Percentiles rank a stretch among this genome's conserved stretches.
Conservation (phyloP, 768 basidiomycete species). For the Leccinum aurantiacum region DNA sequence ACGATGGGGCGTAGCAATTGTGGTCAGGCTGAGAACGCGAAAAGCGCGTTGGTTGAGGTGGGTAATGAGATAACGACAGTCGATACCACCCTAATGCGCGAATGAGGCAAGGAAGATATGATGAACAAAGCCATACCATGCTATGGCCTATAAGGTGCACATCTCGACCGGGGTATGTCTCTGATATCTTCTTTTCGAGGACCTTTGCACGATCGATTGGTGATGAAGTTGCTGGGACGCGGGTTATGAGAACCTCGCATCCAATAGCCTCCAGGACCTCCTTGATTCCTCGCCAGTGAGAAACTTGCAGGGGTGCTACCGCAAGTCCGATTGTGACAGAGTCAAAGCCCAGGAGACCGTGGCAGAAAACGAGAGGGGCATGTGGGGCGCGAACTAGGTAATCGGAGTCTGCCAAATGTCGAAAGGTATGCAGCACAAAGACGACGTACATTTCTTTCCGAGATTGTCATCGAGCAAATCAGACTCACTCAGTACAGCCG, state of each 20-base stretch:
- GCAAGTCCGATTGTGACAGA: conserved; percentile 75
- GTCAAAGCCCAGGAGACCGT: conserved; percentile 90
- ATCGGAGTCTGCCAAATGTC: not conserved
- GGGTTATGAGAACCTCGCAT: conserved; percentile 86
- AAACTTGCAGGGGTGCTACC: conserved; percentile 79
- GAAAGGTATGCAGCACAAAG: conserved; percentile 1
- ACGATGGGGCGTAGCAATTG: conserved; percentile 92
- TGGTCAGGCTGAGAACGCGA: conserved; percentile 83
- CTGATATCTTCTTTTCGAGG: conserved; percentile 77
- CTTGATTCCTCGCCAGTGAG: conserved; percentile 96
- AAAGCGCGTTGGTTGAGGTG: conserved; percentile 78
- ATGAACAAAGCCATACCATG: conserved; percentile 48
- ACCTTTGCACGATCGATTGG: conserved; percentile 88
- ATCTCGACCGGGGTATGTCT: conserved; percentile 75
- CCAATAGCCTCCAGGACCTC: conserved; percentile 90
- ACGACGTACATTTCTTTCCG: conserved; percentile 60
- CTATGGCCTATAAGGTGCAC: conserved; percentile 89
- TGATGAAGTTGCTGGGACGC: conserved; percentile 90
- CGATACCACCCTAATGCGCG: conserved; percentile 79
- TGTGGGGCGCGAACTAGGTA: conserved; percentile 68
- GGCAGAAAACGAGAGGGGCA: conserved; percentile 92
- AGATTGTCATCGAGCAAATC: conserved; percentile 44
- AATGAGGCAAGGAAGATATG: not conserved
- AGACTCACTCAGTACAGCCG: conserved; percentile 49
- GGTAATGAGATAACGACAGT: conserved; percentile 87